phyloP scores from a whole-genome alignment of 2,329 filamentous ascomycete genomes.

The Sporothrix humicola region DNA sequence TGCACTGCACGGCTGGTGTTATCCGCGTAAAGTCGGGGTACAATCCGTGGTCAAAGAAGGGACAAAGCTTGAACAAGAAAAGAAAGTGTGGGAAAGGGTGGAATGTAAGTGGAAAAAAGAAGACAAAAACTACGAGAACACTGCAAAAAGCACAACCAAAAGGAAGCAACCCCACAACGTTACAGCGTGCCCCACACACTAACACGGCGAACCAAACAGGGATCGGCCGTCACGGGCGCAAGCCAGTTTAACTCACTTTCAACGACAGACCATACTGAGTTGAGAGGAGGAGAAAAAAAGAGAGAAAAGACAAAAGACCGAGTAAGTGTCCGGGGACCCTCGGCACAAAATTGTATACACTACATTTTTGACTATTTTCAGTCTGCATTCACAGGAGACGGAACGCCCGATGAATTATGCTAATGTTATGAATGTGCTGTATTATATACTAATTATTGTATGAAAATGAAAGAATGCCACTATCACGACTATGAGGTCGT shows the following conservation, averaged over 20 bases:
- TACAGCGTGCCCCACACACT: not conserved
- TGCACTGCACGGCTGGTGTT: not conserved
- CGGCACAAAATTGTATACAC: not conserved
- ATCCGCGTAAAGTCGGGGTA: not conserved
- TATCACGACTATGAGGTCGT: not conserved
- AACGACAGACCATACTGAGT: not conserved
- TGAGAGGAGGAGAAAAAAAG: too few relatives aligned
- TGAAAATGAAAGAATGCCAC: not conserved
- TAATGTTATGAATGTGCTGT: not conserved
- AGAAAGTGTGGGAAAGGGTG: not conserved
- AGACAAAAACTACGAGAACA: too few relatives aligned
- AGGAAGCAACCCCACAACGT: not conserved
- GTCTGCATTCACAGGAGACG: not conserved
- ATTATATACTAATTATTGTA: not conserved
- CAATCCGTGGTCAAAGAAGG: not conserved
- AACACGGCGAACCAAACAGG: not conserved
- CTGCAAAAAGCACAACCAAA: not conserved
- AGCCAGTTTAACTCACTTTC: constrained; percentile 1
- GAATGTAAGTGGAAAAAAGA: not conserved
- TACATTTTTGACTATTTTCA: not conserved
- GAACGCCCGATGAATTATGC: not conserved
- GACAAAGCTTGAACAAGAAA: not conserved
- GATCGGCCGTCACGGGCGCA: not conserved
- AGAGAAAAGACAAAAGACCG: not conserved
- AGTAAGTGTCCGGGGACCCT: not conserved